A percentile compares a stretch with the other conserved stretches of the same genome.
phyloP scores from a whole-genome alignment of 2,329 filamentous ascomycete species.

The Pochonia chlamydosporia region DNA sequence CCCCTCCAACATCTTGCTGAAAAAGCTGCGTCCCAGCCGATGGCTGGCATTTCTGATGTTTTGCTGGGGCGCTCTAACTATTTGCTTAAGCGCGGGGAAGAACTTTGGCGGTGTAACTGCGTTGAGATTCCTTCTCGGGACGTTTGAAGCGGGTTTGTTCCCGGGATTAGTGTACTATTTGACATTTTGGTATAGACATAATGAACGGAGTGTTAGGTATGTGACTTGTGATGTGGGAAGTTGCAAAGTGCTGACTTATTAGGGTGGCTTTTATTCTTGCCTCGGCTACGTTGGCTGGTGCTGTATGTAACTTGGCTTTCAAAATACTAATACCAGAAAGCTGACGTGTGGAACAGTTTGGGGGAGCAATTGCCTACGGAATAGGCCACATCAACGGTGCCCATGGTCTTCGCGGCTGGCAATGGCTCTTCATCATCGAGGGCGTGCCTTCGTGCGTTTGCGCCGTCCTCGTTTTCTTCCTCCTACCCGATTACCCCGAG shows the following conservation, averaged over 20 bases:
- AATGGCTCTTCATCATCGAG: slow-evolving; percentile 60
- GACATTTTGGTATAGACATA: slow-evolving; percentile 68
- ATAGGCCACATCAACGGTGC: slow-evolving; percentile 66
- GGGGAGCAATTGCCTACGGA: slow-evolving; percentile 66
- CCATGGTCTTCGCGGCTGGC: slow-evolving; percentile 59
- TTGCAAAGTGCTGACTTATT: not conserved
- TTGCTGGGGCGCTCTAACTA: slow-evolving; percentile 62
- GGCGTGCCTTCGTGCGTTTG: slow-evolving; percentile 60
- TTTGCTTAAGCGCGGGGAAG: slow-evolving; percentile 58
- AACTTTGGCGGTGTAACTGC: slow-evolving; percentile 59
- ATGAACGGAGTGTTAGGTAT: slow-evolving; percentile 59
- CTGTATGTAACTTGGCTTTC: slow-evolving; percentile 27
- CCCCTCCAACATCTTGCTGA: slow-evolving; percentile 61
- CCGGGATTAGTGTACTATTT: slow-evolving; percentile 55
- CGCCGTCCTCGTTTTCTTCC: slow-evolving; percentile 58
- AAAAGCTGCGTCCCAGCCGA: slow-evolving; percentile 54
- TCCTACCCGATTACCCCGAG: slow-evolving; percentile 63
- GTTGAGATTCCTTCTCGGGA: slow-evolving; percentile 62
- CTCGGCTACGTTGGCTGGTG: slow-evolving; percentile 63
- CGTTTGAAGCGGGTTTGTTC: slow-evolving; percentile 61
- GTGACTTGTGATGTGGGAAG: slow-evolving; percentile 6
- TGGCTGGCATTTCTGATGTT: slow-evolving; percentile 64
- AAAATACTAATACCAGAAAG: not conserved
- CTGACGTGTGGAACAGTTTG: slow-evolving; percentile 35
- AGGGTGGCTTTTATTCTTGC: slow-evolving; percentile 66